Base-by-base conservation (phyloP, 768 basidiomycete genomes). In the Boletus reticulatus region DNA sequence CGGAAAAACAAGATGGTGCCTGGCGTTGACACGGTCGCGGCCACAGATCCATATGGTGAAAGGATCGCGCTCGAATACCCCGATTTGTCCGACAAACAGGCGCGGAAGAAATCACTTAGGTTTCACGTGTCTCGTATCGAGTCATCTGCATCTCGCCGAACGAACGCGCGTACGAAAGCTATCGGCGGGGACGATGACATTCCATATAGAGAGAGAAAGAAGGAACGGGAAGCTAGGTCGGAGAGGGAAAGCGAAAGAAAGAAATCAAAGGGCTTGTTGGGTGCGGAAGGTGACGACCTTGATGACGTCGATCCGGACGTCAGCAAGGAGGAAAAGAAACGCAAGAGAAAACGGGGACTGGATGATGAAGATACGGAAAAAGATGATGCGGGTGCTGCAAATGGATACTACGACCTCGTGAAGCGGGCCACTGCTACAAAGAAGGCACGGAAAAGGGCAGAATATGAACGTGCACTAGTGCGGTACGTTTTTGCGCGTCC, bases 61-160 rank as follows among this genome's bases (percentile, higher is more conserved):
- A 78, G 84, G 4, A 82, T 81, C 1, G 69, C 80, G 16, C 79
- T 98, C 17, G 79, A 82, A 54, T 73, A 80, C 34, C 83, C 83
- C 11, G 96, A 98, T 61, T 81, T 86, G 20, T 80, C 79, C 6
- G 96, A 98, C 75, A 97, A 97, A 70, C 81, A 77, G 19, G 85
- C 89, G 4, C 84, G 88, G 53, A 88, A 84, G 62, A 89, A 88
- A 61, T 83, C 90, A 8, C 80, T 98, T 32, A 87, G 89, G 36
- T 99, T 98, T 84, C 92, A 98, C 72, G 94, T 93, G 6, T 83
- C 91, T 51, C 90, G 88, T 68, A 95, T 99, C 64, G 92, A 92
- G 67, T 85, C 86, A 54, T 83, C 92, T 7, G 82, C 84, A 50
- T 84, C 87, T 12, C 79, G 89, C 56, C 81, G 95, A 51, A 82